Conservation (phyloP, 306 rosid species). For the Pyrus pyrifolia region DNA sequence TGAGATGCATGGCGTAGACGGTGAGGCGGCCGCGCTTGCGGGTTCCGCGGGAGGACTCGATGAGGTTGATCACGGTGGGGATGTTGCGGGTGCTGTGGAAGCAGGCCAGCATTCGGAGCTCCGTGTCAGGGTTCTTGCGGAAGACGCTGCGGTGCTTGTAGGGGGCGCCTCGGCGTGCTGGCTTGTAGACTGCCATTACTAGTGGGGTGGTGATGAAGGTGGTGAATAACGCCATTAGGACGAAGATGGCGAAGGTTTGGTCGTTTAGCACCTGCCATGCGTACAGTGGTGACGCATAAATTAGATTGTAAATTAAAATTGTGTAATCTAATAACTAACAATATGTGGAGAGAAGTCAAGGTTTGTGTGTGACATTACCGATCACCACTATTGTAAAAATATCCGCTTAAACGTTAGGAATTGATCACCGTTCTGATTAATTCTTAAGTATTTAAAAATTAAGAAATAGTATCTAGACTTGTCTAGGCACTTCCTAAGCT, state of each 20-base stretch:
- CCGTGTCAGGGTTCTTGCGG: conserved; percentile 35
- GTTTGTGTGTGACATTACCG: too few relatives aligned
- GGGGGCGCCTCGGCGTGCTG: conserved; percentile 60
- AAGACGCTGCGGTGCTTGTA: conserved; percentile 50
- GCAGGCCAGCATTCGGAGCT: conserved; percentile 53
- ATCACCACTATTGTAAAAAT: too few relatives aligned
- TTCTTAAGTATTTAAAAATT: too few relatives aligned
- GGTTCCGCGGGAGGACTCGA: conserved; percentile 58
- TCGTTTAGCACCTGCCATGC: conserved; percentile 56
- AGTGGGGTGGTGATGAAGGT: conserved; percentile 74
- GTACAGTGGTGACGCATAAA: too few relatives aligned
- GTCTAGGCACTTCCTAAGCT: accelerated
- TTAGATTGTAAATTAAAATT: background rate
- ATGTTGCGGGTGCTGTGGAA: conserved; percentile 64
- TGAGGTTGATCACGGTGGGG: conserved; percentile 52
- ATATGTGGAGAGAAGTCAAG: too few relatives aligned
- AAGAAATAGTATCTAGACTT: accelerated
- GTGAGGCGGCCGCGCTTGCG: conserved; percentile 45
- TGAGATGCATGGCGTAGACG: conserved; percentile 70
- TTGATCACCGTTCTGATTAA: too few relatives aligned
- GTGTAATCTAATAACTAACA: too few relatives aligned
- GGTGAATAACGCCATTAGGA: conserved; percentile 66
- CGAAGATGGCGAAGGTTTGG: conserved; percentile 62
- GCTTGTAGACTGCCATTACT: conserved; percentile 56
- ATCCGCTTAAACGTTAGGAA: too few relatives aligned